A percentile compares a stretch with the other conserved stretches of the same genome.
phyloP scores from a whole-genome alignment of 2,329 filamentous ascomycete species.

The Fusarium austroafricanum region DNA sequence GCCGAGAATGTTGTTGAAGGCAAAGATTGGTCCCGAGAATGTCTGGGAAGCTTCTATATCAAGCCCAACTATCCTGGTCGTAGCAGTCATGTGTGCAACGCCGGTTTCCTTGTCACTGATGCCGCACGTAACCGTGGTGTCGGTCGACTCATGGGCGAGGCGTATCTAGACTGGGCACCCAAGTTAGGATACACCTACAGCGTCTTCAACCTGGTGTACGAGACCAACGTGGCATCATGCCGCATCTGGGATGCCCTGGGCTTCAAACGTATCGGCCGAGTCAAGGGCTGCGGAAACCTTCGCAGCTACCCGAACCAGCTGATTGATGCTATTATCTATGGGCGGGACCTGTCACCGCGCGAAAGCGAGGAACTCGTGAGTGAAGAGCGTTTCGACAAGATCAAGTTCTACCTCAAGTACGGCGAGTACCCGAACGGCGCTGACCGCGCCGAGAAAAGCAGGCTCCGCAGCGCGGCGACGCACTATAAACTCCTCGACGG shows the following conservation, averaged over 20 bases:
- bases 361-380: slow-evolving; percentile 86
- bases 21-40: slow-evolving; percentile 82
- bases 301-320: slow-evolving; percentile 75
- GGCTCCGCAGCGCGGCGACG: slow-evolving; percentile 90
- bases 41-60: slow-evolving; percentile 92
- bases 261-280: slow-evolving; percentile 90
- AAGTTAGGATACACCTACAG: slow-evolving; percentile 90
- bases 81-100: slow-evolving; percentile 92
- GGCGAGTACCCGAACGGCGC: slow-evolving; percentile 93
- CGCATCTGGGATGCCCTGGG: slow-evolving; percentile 92
- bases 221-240: slow-evolving; percentile 90
- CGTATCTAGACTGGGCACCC: slow-evolving; percentile 81
- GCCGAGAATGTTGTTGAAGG: slow-evolving; percentile 68
- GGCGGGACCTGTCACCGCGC: slow-evolving; percentile 67
- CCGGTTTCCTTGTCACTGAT: slow-evolving; percentile 80
- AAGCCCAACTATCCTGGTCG: slow-evolving; percentile 93
- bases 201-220: slow-evolving; percentile 94
- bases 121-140: slow-evolving; percentile 79
- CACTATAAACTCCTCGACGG: slow-evolving; percentile 87
- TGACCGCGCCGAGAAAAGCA: slow-evolving; percentile 94
- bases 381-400: slow-evolving; percentile 98
- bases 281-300: slow-evolving; percentile 77
- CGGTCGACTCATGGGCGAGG: slow-evolving; percentile 79
- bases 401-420: slow-evolving; percentile 95
- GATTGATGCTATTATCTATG: slow-evolving; percentile 83